Evolutionary conservation across 2,329 filamentous ascomycete genomes (phyloP), one percentile per base, ranked within the genome.

Genomic region (Neofusicoccum laricinum): DNA sequence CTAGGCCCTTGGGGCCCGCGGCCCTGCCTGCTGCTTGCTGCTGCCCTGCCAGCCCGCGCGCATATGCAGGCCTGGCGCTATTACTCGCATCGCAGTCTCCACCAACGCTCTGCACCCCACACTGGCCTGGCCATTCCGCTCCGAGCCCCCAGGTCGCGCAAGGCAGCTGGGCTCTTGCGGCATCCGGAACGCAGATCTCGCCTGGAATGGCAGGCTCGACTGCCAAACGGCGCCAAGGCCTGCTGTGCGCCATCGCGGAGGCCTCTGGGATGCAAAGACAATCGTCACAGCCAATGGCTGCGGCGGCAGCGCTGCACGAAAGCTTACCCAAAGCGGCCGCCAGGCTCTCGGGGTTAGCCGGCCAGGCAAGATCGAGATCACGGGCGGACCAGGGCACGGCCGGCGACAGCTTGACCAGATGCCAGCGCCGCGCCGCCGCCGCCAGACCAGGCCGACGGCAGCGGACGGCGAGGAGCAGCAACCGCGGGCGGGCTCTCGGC

Each of bases 181-280:
- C n/a, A n/a, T 58, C 53, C 53, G 63, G 63, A 46, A 64, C 63
- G 62, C 62, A 64, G 62, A 64, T 64, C 62, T 49, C 25, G 62
- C 62, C 62, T 64, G 63, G 63, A 64, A 64, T 64, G 63, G 38
- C 45, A 61, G 51, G 15, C 53, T 51, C 30, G 34, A 50, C 41
- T 59, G 40, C 49, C 55, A 64, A 59, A 64, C 63, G 63, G 63
- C 41, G 63, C 63, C 63, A 64, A 64, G 63, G 25, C 53, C 40
- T 58, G 45, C 30, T 51, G 53, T 64, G 32, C 53, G 61, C 61
- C 59, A 51, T 46, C 19, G 45, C 59, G 48, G 45, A 43, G 46
- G 59, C 59, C 46, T 41, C 32, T 50, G 62, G 40, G 50, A 58
- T 50, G 34, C 43, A 41, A 40, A 64, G 51, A 38, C 50, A 57